Evolutionary conservation across 1,284 basidiomycete genomes (phyloP), one percentile per base, ranked within the genome.

Genomic region (Naganishia cerealis): DNA sequence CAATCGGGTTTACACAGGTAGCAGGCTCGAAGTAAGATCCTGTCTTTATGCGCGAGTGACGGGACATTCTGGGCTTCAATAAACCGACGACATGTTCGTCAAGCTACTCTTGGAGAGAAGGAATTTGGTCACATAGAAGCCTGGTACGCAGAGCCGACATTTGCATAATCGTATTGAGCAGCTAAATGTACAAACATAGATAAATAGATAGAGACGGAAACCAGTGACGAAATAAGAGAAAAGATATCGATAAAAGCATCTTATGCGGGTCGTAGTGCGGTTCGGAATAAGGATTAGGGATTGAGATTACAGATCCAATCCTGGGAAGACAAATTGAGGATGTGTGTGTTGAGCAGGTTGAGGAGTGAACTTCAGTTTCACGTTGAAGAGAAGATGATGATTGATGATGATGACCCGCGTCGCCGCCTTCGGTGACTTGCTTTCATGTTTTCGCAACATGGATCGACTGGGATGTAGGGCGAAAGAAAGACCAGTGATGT

Each of bases 361-460:
- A 55, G 26, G n/a, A 55, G 15, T 42, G 56, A 6, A 39, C 26
- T 39, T 40, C 24, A 36, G n/a, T 18, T 46, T 46, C 42, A 15
- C 29, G 29, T 42, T 29, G 42, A 24, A 42, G 61, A 24, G 21
- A 13, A 6, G 39, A 42, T 9, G 61, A 48, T 43, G 33, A 15
- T 38, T 24, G 48, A 40, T 38, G 39, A 42, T 29, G 50, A 29
- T 54, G 61, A 63, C 61, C 61, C 61, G 61, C 61, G 21, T 50
- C 48, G 61, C 61, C 61, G 61, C 61, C 61, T 63, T 63, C 61
- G 61, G 50, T 63, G 61, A 63, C 61, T 63, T 50, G 61, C 61
- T 63, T 63, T 53, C 61, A 63, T 63, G 61, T 53, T 54, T 39
- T 63, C 61, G 61, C 24, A 46, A 63, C 61, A 42, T 40, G 61